These are phyloP conservation scores for Amanita rubescens DNA, from an alignment of 768 basidiomycete species.

Conservation along the genomic window DNA sequence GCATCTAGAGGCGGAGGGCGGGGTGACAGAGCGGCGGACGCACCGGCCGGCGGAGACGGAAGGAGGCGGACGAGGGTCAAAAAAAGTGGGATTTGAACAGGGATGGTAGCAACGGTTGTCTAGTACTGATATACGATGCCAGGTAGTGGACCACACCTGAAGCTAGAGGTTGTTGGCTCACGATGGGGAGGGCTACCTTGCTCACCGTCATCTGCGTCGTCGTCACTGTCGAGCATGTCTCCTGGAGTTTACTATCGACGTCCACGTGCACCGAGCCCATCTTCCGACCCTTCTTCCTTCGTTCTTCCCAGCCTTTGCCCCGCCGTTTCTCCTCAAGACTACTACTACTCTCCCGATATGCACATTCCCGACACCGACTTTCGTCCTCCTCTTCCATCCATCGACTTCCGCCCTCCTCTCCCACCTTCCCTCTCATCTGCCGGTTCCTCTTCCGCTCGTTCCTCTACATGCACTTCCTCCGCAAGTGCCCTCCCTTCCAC, in stretches of 20 bases:
- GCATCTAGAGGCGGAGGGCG: constrained; percentile 83
- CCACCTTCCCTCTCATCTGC: constrained; percentile 61
- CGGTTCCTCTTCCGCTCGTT: constrained; percentile 68
- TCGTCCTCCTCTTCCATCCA: too few species aligned
- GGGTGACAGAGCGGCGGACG: constrained; percentile 69
- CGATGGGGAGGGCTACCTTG: too few species aligned
- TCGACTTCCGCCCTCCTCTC: constrained; percentile 53
- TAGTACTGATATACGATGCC: background rate
- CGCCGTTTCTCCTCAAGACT: constrained; percentile 8
- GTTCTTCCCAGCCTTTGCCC: constrained; percentile 6
- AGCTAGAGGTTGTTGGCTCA: background rate
- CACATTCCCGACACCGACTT: constrained; percentile 56
- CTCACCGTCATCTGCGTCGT: constrained; percentile 14
- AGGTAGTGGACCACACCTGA: background rate
- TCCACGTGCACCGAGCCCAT: constrained; percentile 33
- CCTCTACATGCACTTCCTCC: constrained; percentile 71
- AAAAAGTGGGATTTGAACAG: constrained; percentile 59
- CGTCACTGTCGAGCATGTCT: constrained; percentile 18
- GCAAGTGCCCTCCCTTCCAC: constrained; percentile 53
- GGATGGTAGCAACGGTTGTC: background rate
- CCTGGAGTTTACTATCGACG: constrained; percentile 21
- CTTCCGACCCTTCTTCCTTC: background rate
- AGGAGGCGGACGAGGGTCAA: constrained; percentile 27
- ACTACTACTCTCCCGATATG: constrained; percentile 39
- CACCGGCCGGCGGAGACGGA: constrained; percentile 28